Conservation (phyloP, 1,139 yeast genomes). For the Magnusiomyces tetraspermus region DNA sequence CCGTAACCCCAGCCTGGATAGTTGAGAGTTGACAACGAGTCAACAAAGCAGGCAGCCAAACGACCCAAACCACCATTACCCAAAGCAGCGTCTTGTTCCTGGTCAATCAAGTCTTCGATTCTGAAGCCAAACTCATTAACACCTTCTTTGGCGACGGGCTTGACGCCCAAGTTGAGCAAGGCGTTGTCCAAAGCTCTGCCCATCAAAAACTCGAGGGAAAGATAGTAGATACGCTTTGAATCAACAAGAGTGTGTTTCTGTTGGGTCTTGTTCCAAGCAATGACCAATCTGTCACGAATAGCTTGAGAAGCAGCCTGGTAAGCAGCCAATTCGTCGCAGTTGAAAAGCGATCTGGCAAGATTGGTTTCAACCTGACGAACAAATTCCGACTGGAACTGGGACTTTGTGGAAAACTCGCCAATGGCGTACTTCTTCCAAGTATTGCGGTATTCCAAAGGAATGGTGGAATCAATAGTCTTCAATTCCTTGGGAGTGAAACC, state of each 20-base stretch:
- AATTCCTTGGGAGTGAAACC: conserved; percentile 93
- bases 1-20: conserved; percentile 98
- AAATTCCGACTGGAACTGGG: conserved; percentile 60
- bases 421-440: conserved; percentile 63
- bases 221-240: conserved; percentile 78
- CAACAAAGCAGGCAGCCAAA: conserved; percentile 89
- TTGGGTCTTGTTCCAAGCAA: conserved; percentile 91
- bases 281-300: conserved; percentile 66
- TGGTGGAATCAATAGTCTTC: conserved; percentile 67
- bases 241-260: conserved; percentile 78
- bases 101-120: conserved; percentile 72
- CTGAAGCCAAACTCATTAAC: conserved; percentile 75
- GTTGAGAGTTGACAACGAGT: conserved; percentile 75
- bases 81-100: conserved; percentile 89
- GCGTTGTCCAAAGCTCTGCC: conserved; percentile 96
- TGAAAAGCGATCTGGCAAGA: conserved; percentile 79
- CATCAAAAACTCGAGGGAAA: conserved; percentile 85
- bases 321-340: conserved; percentile 87
- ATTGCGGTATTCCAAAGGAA: conserved; percentile 69
- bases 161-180: conserved; percentile 61
- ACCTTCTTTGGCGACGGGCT: conserved; percentile 46
- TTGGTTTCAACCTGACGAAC: conserved; percentile 84
- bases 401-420: conserved; percentile 42
- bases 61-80: conserved; percentile 96
- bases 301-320: conserved; percentile 81